These are phyloP conservation scores for Penicillium bovifimosum DNA, from an alignment of 495 filamentous ascomycete genomes.

Conservation along the genomic window DNA sequence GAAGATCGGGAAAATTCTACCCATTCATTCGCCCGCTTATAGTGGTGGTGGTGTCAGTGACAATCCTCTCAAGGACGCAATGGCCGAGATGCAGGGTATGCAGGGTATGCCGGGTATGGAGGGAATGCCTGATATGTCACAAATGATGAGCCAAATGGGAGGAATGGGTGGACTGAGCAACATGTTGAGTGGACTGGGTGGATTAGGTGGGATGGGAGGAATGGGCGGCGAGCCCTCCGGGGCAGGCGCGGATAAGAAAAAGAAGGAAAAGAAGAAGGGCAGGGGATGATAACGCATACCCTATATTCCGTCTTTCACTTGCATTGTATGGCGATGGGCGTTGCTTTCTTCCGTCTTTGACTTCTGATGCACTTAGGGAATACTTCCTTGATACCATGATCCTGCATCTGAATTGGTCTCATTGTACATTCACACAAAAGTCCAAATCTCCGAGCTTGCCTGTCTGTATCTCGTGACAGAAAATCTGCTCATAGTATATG, in stretches of 20 bases:
- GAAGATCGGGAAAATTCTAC: conserved; percentile 81
- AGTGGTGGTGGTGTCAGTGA: conserved; percentile 93
- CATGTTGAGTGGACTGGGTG: conserved; percentile 34
- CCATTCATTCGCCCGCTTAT: conserved; percentile 80
- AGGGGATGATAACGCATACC: conserved; percentile 29
- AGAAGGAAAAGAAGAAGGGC: conserved; percentile 48
- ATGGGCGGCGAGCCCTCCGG: conserved; percentile 29
- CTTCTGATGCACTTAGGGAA: conserved; percentile 16
- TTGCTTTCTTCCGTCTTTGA: conserved; percentile 19
- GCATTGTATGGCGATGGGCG: conserved; percentile 38
- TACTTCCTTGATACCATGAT: conserved; percentile 6
- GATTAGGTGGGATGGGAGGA: conserved; percentile 31
- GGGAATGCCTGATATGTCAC: conserved; percentile 38
- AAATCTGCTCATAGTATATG: neutral
- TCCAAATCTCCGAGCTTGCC: neutral
- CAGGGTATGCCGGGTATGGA: conserved; percentile 50
- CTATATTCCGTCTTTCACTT: conserved; percentile 18
- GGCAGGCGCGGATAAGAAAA: conserved; percentile 41
- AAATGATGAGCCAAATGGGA: conserved; percentile 15
- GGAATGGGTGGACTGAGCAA: conserved; percentile 31
- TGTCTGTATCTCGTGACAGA: neutral
- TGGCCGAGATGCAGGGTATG: conserved; percentile 79
- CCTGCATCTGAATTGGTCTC: neutral
- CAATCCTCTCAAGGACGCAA: conserved; percentile 95
- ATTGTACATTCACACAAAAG: conserved; percentile 2